Percentiles rank a stretch among this genome's conserved stretches.
Conservation (phyloP, 331 rosid genomes). For the Ulmus americana region DNA sequence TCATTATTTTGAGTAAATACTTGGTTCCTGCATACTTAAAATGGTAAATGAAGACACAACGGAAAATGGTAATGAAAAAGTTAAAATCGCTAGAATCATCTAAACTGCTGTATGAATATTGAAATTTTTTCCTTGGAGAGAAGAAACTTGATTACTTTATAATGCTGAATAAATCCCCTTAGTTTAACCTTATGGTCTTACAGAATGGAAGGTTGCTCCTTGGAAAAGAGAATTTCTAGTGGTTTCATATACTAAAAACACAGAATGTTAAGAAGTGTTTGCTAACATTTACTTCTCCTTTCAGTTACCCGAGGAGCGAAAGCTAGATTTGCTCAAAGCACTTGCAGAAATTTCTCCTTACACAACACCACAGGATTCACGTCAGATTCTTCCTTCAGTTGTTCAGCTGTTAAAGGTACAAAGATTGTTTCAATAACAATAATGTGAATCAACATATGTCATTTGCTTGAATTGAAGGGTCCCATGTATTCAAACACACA, state of each 20-base stretch:
- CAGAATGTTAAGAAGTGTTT: background rate
- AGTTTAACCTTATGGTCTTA: background rate
- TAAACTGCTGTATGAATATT: too few species aligned
- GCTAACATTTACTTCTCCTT: slow-evolving; percentile 21
- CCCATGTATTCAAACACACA: background rate
- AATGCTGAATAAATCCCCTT: background rate
- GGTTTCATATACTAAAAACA: background rate
- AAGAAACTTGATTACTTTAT: background rate
- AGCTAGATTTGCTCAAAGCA: slow-evolving; percentile 84
- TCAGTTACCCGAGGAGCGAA: slow-evolving; percentile 91
- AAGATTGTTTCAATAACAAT: background rate
- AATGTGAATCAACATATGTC: background rate
- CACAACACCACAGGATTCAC: slow-evolving; percentile 87
- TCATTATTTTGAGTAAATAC: too few species aligned
- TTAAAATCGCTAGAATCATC: too few species aligned
- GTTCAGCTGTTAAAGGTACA: slow-evolving; percentile 82
- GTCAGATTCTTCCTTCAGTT: slow-evolving; percentile 92
- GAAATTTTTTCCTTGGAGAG: background rate
- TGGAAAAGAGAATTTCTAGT: background rate
- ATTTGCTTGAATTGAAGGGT: background rate
- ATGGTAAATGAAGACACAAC: too few species aligned
- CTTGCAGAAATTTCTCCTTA: slow-evolving; percentile 92
- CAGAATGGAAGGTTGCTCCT: background rate
- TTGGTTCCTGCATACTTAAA: too few species aligned
- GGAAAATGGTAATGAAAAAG: too few species aligned